Conservation (phyloP, 2,329 filamentous ascomycete species). For the Xylaria sp. region DNA sequence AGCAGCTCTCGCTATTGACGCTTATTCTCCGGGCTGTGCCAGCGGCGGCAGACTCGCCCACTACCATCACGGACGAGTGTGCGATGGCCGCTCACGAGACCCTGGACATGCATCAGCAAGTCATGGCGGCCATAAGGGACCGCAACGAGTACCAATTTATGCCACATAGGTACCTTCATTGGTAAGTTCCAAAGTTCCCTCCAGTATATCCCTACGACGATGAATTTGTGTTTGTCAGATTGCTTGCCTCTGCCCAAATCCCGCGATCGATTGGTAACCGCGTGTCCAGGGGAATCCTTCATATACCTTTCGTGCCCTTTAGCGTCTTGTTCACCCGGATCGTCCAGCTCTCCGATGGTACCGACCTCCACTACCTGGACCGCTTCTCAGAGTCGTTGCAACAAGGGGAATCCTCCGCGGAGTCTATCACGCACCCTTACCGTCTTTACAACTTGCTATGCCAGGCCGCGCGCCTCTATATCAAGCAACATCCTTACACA, state of each 20-base stretch:
- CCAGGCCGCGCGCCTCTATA: conserved; percentile 46
- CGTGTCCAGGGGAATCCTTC: conserved; percentile 48
- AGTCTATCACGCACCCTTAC: conserved; percentile 47
- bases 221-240: neutral
- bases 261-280: neutral
- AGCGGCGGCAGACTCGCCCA: conserved; percentile 30
- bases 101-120: conserved; percentile 50
- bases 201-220: neutral
- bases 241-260: neutral
- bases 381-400: conserved; percentile 48
- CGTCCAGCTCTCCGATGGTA: conserved; percentile 42
- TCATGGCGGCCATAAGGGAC: conserved; percentile 43
- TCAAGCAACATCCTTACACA: conserved; percentile 30
- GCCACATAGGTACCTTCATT: conserved; percentile 51
- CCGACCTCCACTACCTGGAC: conserved; percentile 44
- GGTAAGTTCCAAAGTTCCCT: conserved; percentile 36
- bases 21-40: conserved; percentile 49
- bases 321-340: conserved; percentile 50
- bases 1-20: conserved; percentile 49
- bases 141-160: conserved; percentile 38
- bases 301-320: conserved; percentile 52
- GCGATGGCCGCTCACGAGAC: conserved; percentile 48
- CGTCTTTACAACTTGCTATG: conserved; percentile 50
- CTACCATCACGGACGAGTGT: conserved; percentile 45
- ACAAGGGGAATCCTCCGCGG: conserved; percentile 23